Percentiles rank a stretch among this genome's conserved stretches.
These are phyloP conservation scores for Vigna trinervia DNA, from an alignment of 306 rosid species.

Conservation along the genomic window DNA sequence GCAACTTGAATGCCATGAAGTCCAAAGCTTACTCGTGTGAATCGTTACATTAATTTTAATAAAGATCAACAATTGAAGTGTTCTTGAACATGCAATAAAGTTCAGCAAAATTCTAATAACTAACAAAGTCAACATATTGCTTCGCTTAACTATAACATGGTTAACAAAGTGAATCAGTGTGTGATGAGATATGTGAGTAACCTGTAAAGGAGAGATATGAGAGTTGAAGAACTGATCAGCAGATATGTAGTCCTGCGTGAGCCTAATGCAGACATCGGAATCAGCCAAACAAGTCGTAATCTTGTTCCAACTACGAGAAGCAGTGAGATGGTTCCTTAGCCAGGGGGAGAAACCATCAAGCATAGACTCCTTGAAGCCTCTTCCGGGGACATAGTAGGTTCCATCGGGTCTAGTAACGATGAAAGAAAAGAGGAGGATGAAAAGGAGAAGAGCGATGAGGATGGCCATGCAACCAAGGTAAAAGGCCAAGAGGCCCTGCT, in stretches of 20 bases:
- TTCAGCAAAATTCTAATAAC: background rate
- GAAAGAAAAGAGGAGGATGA: conserved; percentile 71
- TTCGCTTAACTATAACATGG: background rate
- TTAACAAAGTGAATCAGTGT: background rate
- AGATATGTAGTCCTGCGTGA: conserved; percentile 54
- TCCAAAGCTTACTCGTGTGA: background rate
- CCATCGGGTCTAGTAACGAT: conserved; percentile 70
- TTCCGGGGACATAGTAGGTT: conserved; percentile 58
- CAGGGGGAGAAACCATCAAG: conserved; percentile 73
- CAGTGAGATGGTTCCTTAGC: conserved; percentile 63
- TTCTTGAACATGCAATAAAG: background rate
- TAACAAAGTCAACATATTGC: background rate
- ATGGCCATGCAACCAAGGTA: conserved; percentile 78
- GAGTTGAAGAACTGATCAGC: conserved; percentile 70
- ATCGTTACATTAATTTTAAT: background rate
- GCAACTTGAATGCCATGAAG: conserved; percentile 7
- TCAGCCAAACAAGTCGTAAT: conserved; percentile 69
- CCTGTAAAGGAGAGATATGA: conserved; percentile 74
- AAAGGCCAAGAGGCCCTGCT: conserved; percentile 66
- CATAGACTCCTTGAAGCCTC: conserved; percentile 62
- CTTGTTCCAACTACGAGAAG: conserved; percentile 59
- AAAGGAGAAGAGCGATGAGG: conserved; percentile 63
- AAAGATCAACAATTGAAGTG: background rate
- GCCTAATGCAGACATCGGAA: conserved; percentile 58
- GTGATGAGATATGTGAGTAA: background rate